Base-by-base conservation (phyloP, 306 rosid species). In the Casuarina cunninghamiana region DNA sequence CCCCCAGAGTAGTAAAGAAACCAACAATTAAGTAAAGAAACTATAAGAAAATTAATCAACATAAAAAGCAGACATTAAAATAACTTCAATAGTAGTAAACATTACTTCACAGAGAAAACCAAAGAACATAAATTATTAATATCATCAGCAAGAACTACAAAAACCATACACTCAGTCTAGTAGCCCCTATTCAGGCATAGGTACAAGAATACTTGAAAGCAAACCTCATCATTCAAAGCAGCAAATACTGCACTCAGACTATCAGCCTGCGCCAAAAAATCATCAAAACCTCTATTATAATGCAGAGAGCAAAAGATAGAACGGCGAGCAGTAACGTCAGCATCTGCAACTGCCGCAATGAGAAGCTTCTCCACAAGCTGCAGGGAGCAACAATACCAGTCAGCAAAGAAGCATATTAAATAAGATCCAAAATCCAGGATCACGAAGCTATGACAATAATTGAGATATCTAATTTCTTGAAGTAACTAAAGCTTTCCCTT, bases 341-440 rank as follows among this genome's bases (percentile, higher is more conserved):
- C 97, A 86, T 93, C 99, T 43, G 96, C 97, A 83, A 95, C 99
- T 75, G 99, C 99, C 55, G 93, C 97, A 73, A 89, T 91, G 75
- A 95, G 97, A 80, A 95, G 99, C 88, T 90, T 95, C 84, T 93
- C 99, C 78, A 95, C 96, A 77, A 91, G 96, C 99, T 95, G 93
- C 85, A 87, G 53, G 78, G 67, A 78, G 78, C 9, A 77, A 26
- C 69, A 78, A 78, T 63, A 71, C 80, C 77, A 63, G 50, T 83
- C 75, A 72, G 86, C 41, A 75, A 85, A 79, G 76, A 82, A 41
- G 57, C 58, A 76, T 21, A 58, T 8, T 58, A 58, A 58, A 58
- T 58, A 11, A 58, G 69, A 72, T 69, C 51, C 17, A 81, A 74
- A 46, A 67, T 71, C 37, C 26, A 65, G 48, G 53, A 48, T 3